A percentile compares a stretch with the other conserved stretches of the same genome.
Conservation (phyloP, 306 rosid species). For the Pueraria montana region DNA sequence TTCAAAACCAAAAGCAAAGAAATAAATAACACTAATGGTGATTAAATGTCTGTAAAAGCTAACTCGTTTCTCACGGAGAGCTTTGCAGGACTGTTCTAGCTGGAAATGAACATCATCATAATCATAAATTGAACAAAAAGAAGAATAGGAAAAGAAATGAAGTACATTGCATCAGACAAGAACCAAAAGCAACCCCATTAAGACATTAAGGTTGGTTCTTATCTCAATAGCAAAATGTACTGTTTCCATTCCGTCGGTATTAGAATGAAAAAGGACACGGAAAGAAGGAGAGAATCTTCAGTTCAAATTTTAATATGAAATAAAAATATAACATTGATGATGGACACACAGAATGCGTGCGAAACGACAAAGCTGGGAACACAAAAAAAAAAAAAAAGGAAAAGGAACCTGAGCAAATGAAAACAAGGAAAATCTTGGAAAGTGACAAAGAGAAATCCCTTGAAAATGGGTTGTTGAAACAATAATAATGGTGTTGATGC, state of each 20-base stretch:
- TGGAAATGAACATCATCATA: conserved; percentile 19
- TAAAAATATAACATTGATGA: background rate
- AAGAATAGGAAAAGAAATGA: conserved; percentile 29
- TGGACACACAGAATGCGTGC: conserved; percentile 43
- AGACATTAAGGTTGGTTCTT: conserved; percentile 25
- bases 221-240: conserved; percentile 44
- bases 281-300: conserved; percentile 59
- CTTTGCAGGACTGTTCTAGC: background rate
- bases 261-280: conserved; percentile 28
- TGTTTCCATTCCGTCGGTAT: conserved; percentile 42
- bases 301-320: conserved; percentile 38
- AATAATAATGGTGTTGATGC: conserved; percentile 35
- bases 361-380: conserved; percentile 57
- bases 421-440: conserved; percentile 47
- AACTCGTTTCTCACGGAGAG: conserved; percentile 19
- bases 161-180: conserved; percentile 40
- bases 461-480: conserved; percentile 51
- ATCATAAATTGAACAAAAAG: conserved; percentile 29
- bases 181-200: background rate
- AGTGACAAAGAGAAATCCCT: conserved; percentile 44
- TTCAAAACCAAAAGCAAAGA: conserved; percentile 4
- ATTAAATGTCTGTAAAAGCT: conserved; percentile 30
- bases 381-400: background rate
- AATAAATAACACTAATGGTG: background rate
- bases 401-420: conserved; percentile 43